These are phyloP conservation scores for Lasiodiplodia citricola DNA, from an alignment of 2,329 filamentous ascomycete species.

Conservation along the genomic window DNA sequence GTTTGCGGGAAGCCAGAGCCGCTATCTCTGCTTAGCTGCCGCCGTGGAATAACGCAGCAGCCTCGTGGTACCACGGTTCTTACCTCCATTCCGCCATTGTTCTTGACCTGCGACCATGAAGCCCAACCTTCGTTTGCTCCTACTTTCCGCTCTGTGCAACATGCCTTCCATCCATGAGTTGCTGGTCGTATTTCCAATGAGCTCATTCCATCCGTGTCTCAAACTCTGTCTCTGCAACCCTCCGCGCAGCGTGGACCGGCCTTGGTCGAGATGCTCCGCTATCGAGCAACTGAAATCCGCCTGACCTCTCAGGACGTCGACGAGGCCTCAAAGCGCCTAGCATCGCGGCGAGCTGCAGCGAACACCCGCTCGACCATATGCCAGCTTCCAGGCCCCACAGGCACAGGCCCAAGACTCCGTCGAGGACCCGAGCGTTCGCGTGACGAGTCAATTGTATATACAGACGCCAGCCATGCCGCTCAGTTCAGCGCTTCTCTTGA, in stretches of 20 bases:
- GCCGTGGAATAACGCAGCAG: neutral
- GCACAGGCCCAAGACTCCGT: conserved; percentile 34
- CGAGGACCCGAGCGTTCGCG: conserved; percentile 40
- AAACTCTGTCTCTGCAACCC: neutral
- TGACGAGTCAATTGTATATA: conserved; percentile 34
- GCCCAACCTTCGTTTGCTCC: neutral
- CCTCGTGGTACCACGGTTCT: neutral
- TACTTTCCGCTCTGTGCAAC: conserved; percentile 13
- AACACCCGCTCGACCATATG: conserved; percentile 18
- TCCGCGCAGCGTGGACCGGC: neutral
- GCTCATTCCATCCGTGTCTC: conserved; percentile 15
- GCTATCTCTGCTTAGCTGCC: neutral
- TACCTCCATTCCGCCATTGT: neutral
- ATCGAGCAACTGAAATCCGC: conserved; percentile 43
- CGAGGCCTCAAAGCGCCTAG: conserved; percentile 40
- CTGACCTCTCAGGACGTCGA: conserved; percentile 45
- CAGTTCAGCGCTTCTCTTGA: conserved; percentile 10
- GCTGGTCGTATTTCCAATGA: neutral
- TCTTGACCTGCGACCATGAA: neutral
- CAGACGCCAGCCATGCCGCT: conserved; percentile 1
- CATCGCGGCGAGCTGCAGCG: conserved; percentile 33
- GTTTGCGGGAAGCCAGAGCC: neutral
- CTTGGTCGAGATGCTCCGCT: conserved; percentile 40
- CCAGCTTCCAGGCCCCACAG: conserved; percentile 16
- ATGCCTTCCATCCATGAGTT: conserved; percentile 7